Evolutionary conservation across 2,329 filamentous ascomycete genomes (phyloP).

Genomic region (Penicillium palitans): DNA sequence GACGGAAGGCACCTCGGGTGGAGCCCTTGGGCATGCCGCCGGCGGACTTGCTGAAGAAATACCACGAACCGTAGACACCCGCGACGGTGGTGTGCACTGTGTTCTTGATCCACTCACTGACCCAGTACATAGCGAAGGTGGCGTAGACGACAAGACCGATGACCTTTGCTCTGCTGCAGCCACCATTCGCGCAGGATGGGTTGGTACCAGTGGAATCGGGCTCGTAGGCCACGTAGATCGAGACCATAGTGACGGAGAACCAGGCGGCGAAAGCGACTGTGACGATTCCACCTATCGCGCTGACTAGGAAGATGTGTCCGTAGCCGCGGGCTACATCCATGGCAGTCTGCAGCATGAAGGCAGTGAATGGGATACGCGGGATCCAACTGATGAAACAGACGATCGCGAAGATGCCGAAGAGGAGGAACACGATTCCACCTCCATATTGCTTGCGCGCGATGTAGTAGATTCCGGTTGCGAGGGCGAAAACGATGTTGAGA

Average conservation of each 20-base stretch:
- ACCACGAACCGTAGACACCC: conserved; percentile 91
- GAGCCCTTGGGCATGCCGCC: conserved; percentile 71
- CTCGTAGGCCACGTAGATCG: conserved; percentile 81
- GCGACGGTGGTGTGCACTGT: conserved; percentile 85
- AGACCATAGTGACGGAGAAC: conserved; percentile 82
- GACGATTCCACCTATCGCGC: conserved; percentile 75
- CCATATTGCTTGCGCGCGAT: conserved; percentile 73
- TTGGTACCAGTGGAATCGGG: conserved; percentile 54
- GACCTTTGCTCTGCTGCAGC: conserved; percentile 73
- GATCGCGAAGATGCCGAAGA: conserved; percentile 77
- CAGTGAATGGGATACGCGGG: conserved; percentile 83
- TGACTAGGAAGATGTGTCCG: conserved; percentile 84
- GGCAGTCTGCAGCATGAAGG: conserved; percentile 81
- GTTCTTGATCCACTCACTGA: conserved; percentile 91
- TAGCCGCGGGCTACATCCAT: conserved; percentile 82
- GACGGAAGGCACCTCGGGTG: conserved; percentile 78
- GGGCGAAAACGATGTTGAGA: conserved; percentile 76
- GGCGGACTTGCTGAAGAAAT: conserved; percentile 68
- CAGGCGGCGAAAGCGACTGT: conserved; percentile 77
- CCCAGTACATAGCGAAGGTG: conserved; percentile 92
- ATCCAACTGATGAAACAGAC: conserved; percentile 90
- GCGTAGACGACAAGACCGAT: conserved; percentile 83
- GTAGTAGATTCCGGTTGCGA: conserved; percentile 88
- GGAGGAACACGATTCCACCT: conserved; percentile 80
- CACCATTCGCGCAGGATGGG: conserved; percentile 57